Evolutionary conservation across 176 grass and related monocot species (phyloP).

Genomic region (Oryza meridionalis): DNA sequence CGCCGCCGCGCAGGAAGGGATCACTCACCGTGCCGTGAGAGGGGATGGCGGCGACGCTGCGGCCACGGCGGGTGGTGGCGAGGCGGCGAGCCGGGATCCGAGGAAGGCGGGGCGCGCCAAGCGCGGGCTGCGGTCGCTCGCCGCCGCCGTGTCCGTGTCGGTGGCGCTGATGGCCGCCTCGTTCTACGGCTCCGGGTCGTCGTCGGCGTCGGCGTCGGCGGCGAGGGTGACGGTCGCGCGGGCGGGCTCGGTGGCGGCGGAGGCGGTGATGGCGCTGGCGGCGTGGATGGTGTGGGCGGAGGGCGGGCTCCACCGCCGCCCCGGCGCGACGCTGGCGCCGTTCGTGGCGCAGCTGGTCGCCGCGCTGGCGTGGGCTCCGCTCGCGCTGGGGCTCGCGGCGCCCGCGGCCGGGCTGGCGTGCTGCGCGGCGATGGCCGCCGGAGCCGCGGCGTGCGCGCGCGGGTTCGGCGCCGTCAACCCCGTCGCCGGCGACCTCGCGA

Average conservation of each 20-base stretch:
- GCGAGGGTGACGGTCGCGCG: constrained; percentile 54
- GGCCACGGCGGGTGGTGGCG: not conserved
- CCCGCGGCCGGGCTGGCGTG: constrained; percentile 42
- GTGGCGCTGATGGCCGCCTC: constrained; percentile 22
- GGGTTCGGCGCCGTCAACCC: constrained; percentile 62
- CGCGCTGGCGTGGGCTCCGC: constrained; percentile 54
- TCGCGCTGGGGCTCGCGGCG: constrained; percentile 43
- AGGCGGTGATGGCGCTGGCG: constrained; percentile 64
- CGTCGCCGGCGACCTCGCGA: constrained; percentile 64
- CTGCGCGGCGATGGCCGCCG: constrained; percentile 38
- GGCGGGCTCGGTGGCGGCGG: constrained; percentile 52
- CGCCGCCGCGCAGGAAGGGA: constrained; percentile 34
- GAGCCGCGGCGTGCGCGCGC: constrained; percentile 35
- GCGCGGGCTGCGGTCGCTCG: constrained; percentile 59
- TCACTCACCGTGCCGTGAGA: constrained; percentile 46
- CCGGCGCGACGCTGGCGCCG: constrained; percentile 41
- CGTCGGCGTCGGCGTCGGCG: not conserved
- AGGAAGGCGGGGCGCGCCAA: constrained; percentile 37
- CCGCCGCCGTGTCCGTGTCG: constrained; percentile 48
- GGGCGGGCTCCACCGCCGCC: constrained; percentile 65
- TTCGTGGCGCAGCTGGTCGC: constrained; percentile 50
- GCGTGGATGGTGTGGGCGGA: constrained; percentile 94
- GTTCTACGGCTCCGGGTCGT: constrained; percentile 10
- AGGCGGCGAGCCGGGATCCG: not conserved
- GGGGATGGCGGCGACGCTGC: not conserved